Conservation (phyloP, 2,329 filamentous ascomycete genomes). For the Pseudogymnoascus verrucosus region DNA sequence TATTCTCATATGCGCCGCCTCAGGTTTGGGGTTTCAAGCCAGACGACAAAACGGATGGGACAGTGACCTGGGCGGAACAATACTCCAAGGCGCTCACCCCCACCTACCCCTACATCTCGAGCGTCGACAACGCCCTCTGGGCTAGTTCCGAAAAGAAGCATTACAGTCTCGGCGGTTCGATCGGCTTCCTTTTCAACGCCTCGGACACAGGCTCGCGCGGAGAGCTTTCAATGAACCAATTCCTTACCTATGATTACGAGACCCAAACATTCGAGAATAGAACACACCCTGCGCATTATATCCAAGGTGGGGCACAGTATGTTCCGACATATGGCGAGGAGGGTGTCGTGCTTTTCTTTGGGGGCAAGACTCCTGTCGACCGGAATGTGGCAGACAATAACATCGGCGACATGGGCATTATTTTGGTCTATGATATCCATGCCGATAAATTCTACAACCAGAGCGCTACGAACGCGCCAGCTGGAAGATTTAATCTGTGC, state of each 20-base stretch:
- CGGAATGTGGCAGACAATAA: not conserved
- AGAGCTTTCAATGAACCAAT: slow-evolving; percentile 1
- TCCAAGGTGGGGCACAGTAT: slow-evolving; percentile 10
- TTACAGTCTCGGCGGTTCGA: slow-evolving; percentile 1
- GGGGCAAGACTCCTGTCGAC: slow-evolving; percentile 8
- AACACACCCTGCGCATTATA: slow-evolving; percentile 1
- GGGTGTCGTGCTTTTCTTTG: slow-evolving; percentile 14
- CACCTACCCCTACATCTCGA: not conserved
- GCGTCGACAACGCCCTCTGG: not conserved
- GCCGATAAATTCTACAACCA: slow-evolving; percentile 12
- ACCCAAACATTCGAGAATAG: slow-evolving; percentile 7
- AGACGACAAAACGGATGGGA: not conserved
- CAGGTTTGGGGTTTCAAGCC: not conserved
- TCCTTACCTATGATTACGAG: not conserved
- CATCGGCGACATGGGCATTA: not conserved
- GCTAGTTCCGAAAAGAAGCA: not conserved
- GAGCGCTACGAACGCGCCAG: slow-evolving; percentile 9
- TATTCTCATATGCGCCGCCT: not conserved
- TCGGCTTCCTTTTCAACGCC: not conserved
- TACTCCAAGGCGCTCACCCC: not conserved
- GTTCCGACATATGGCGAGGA: slow-evolving; percentile 13
- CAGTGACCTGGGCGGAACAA: not conserved
- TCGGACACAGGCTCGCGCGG: not conserved
- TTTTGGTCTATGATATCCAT: slow-evolving; percentile 13
- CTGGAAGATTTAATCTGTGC: slow-evolving; percentile 9